phyloP scores from a whole-genome alignment of 257 asterid genomes.

The Ajuga chamaepitys region DNA sequence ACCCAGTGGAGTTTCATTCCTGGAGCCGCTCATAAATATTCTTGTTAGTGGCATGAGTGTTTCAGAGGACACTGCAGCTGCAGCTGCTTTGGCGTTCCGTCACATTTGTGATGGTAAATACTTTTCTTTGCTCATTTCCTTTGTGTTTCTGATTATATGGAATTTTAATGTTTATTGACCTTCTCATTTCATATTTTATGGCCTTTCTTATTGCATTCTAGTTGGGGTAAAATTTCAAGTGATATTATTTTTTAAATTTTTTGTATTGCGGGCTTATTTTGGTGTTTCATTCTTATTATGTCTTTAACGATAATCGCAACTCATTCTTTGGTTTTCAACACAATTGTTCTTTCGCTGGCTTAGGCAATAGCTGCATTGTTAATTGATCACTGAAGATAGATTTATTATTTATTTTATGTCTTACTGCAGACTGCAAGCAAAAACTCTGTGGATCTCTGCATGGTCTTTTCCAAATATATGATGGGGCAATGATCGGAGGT shows the following conservation, averaged over 20 bases:
- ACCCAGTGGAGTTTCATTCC: conserved; percentile 68
- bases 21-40: conserved; percentile 86
- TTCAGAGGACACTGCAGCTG: conserved; percentile 94
- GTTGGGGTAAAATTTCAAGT: background rate
- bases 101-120: conserved; percentile 79
- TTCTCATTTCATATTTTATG: conserved; percentile 8
- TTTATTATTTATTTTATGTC: conserved; percentile 8
- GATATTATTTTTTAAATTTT: background rate
- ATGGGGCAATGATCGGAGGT: conserved; percentile 79
- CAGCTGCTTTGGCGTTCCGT: conserved; percentile 91
- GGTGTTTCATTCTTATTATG: background rate
- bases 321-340: conserved; percentile 2
- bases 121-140: conserved; percentile 12
- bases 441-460: conserved; percentile 81
- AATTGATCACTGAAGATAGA: conserved; percentile 1
- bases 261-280: background rate
- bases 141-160: conserved; percentile 1
- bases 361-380: conserved; percentile 4
- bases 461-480: conserved; percentile 85
- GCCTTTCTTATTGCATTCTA: background rate
- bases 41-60: conserved; percentile 91
- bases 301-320: background rate
- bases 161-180: background rate
- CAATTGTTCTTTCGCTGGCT: background rate
- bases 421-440: conserved; percentile 90